A percentile compares a stretch with the other conserved stretches of the same genome.
Conservation (phyloP, 2,329 filamentous ascomycete genomes). For the Trichophyton rubrum region DNA sequence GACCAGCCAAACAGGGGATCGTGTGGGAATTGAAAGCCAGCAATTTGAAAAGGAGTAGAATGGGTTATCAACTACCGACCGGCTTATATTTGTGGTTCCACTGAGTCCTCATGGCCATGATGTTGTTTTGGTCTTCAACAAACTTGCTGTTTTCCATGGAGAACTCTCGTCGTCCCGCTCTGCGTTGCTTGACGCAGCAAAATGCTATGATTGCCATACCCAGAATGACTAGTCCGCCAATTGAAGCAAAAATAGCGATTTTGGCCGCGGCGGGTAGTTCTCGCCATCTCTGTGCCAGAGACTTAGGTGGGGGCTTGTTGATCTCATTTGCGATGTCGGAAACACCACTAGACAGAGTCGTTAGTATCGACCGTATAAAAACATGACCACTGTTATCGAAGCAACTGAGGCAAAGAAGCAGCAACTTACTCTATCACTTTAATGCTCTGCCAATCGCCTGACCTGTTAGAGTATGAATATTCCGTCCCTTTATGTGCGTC, state of each 20-base stretch:
- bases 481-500: constrained; percentile 49
- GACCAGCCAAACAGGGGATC: constrained; percentile 9
- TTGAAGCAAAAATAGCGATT: constrained; percentile 34
- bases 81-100: constrained; percentile 27
- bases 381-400: not conserved
- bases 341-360: constrained; percentile 48
- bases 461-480: constrained; percentile 52
- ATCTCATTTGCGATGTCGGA: constrained; percentile 36
- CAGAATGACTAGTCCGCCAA: constrained; percentile 24
- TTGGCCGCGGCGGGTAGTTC: constrained; percentile 37
- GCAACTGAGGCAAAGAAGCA: not conserved
- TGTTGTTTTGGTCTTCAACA: constrained; percentile 27
- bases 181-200: constrained; percentile 40
- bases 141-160: constrained; percentile 37
- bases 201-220: constrained; percentile 28
- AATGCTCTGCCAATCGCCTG: constrained; percentile 48
- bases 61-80: constrained; percentile 4
- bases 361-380: not conserved
- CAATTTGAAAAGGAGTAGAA: not conserved
- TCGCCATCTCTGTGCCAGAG: constrained; percentile 31
- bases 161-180: constrained; percentile 38
- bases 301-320: constrained; percentile 25
- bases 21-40: not conserved
- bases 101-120: constrained; percentile 27
- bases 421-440: constrained; percentile 48